These are phyloP conservation scores for Macrocybe gigantea DNA, from an alignment of 768 basidiomycete genomes.

Conservation along the genomic window DNA sequence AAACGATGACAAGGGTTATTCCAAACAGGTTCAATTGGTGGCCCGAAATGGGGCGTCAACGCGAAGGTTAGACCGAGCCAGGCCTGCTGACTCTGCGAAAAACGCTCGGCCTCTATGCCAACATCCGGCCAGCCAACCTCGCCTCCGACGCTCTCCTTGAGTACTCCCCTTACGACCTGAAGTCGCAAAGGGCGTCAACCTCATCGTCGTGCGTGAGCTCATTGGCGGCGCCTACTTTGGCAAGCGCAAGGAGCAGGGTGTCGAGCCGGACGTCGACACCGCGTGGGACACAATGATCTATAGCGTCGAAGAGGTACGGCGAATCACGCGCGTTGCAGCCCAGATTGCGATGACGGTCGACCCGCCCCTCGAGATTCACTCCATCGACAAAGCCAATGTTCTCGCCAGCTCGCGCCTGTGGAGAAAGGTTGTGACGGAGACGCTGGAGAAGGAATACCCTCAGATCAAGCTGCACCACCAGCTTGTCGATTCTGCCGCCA, in stretches of 20 bases:
- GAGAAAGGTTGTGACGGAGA: slow-evolving; percentile 89
- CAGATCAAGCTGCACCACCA: slow-evolving; percentile 85
- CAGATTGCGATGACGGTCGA: slow-evolving; percentile 79
- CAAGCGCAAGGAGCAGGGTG: slow-evolving; percentile 80
- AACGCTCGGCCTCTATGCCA: slow-evolving; percentile 91
- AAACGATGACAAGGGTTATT: background rate
- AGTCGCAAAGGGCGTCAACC: slow-evolving; percentile 77
- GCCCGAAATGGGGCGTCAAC: slow-evolving; percentile 97
- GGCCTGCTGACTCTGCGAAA: slow-evolving; percentile 89
- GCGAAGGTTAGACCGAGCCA: slow-evolving; percentile 82
- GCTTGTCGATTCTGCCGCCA: slow-evolving; percentile 92
- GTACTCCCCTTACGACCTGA: slow-evolving; percentile 87
- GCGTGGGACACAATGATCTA: slow-evolving; percentile 96
- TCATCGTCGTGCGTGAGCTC: slow-evolving; percentile 94
- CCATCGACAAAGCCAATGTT: slow-evolving; percentile 98
- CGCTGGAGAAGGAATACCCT: slow-evolving; percentile 80
- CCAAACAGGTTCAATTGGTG: slow-evolving; percentile 82
- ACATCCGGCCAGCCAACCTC: slow-evolving; percentile 95
- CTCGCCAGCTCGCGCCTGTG: slow-evolving; percentile 92
- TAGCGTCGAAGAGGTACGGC: slow-evolving; percentile 84
- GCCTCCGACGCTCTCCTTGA: slow-evolving; percentile 85
- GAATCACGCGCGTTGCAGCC: slow-evolving; percentile 94
- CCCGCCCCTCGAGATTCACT: slow-evolving; percentile 87
- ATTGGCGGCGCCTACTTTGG: slow-evolving; percentile 98
- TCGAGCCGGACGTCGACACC: slow-evolving; percentile 51